phyloP scores from a whole-genome alignment of 2,329 filamentous ascomycete species.

The Aspergillus candidus region DNA sequence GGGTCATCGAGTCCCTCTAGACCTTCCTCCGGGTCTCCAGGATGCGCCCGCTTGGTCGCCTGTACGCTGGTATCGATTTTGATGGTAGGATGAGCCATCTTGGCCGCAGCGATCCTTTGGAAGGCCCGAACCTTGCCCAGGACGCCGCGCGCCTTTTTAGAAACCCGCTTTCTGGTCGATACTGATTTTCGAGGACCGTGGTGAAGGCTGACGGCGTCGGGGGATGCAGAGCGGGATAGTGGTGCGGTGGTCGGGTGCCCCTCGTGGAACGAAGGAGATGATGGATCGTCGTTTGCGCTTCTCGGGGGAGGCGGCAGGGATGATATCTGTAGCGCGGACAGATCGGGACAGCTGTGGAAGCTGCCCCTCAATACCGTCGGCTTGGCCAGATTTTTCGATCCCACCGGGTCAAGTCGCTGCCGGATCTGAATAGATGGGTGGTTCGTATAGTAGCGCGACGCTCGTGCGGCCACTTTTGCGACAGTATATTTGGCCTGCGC shows the following conservation, averaged over 20 bases:
- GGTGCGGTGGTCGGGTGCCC: slow-evolving; percentile 23
- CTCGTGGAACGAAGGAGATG: slow-evolving; percentile 17
- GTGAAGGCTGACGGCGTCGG: slow-evolving; percentile 25
- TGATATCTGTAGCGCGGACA: slow-evolving; percentile 33
- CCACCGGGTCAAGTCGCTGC: slow-evolving; percentile 16
- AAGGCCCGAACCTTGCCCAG: slow-evolving; percentile 38
- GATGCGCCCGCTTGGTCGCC: slow-evolving; percentile 34
- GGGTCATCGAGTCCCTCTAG: slow-evolving; percentile 19
- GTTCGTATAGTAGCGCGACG: neutral
- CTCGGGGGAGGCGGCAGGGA: slow-evolving; percentile 18
- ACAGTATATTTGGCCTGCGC: neutral
- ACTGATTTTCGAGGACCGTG: slow-evolving; percentile 24
- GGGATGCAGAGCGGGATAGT: slow-evolving; percentile 28
- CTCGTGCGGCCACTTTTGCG: slow-evolving; percentile 9
- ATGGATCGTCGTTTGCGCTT: slow-evolving; percentile 20
- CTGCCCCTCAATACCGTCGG: slow-evolving; percentile 34
- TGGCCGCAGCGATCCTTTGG: slow-evolving; percentile 34
- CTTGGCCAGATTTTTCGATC: slow-evolving; percentile 37
- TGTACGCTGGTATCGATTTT: slow-evolving; percentile 36
- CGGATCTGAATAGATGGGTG: slow-evolving; percentile 2
- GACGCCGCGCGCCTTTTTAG: slow-evolving; percentile 36
- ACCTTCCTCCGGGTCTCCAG: slow-evolving; percentile 30
- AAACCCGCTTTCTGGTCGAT: slow-evolving; percentile 30
- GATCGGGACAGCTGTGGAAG: slow-evolving; percentile 40
- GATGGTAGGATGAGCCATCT: slow-evolving; percentile 38